Evolutionary conservation across 2,329 filamentous ascomycete species (phyloP).

Genomic region (Keithomyces neogunnii): DNA sequence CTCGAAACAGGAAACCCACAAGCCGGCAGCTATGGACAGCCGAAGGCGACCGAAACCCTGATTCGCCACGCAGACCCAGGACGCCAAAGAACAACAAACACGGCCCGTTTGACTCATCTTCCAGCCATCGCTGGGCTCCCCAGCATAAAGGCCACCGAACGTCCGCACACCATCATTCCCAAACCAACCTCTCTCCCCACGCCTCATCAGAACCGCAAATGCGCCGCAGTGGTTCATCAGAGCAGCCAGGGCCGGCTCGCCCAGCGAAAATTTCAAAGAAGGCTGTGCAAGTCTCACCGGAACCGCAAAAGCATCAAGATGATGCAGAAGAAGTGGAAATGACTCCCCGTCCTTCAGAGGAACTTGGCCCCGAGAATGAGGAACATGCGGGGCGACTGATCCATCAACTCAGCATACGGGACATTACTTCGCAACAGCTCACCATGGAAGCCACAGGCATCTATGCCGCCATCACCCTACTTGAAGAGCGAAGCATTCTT

Average conservation of each 20-base stretch:
- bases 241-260: background rate
- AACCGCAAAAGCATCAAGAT: too few relatives aligned
- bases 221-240: background rate
- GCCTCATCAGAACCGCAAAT: background rate
- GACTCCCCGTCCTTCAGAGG: too few relatives aligned
- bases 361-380: too few relatives aligned
- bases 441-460: conserved; percentile 76
- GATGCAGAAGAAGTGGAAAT: too few relatives aligned
- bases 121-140: conserved; percentile 2
- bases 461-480: conserved; percentile 75
- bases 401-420: conserved; percentile 50
- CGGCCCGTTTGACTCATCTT: background rate
- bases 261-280: too few relatives aligned
- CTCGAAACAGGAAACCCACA: conserved; percentile 14
- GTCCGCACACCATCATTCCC: background rate
- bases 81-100: conserved; percentile 4
- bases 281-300: too few relatives aligned
- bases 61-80: conserved; percentile 3
- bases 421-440: conserved; percentile 70
- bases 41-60: conserved; percentile 11
- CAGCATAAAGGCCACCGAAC: conserved; percentile 2
- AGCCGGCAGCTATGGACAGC: conserved; percentile 21
- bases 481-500: conserved; percentile 81
- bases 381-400: conserved; percentile 5
- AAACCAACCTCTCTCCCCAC: conserved; percentile 1